Conservation (phyloP, 2,329 filamentous ascomycete species). For the Colletotrichum somersetense region DNA sequence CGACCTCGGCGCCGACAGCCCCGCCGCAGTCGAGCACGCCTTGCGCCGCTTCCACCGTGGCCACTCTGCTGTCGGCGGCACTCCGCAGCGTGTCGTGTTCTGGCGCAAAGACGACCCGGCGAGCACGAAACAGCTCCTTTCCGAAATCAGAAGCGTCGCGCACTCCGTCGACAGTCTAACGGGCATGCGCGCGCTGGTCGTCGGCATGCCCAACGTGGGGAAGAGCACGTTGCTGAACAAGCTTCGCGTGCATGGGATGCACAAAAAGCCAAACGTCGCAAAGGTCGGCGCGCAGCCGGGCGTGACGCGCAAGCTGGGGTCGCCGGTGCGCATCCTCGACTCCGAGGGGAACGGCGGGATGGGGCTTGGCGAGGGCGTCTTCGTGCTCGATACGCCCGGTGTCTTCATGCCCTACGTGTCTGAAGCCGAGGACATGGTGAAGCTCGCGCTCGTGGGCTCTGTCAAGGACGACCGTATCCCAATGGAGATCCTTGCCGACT, state of each 20-base stretch:
- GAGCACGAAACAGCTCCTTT: constrained; percentile 56
- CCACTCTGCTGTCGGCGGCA: constrained; percentile 28
- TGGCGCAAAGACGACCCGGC: constrained; percentile 55
- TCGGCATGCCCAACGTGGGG: constrained; percentile 98
- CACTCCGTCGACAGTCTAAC: constrained; percentile 69
- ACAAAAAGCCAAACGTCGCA: constrained; percentile 73
- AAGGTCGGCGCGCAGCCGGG: constrained; percentile 89
- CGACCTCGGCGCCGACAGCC: constrained; percentile 72
- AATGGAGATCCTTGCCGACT: constrained; percentile 85
- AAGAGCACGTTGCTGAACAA: constrained; percentile 96
- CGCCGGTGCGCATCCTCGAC: constrained; percentile 80
- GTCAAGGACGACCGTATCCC: constrained; percentile 91
- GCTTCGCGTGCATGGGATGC: constrained; percentile 77
- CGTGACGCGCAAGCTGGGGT: constrained; percentile 86
- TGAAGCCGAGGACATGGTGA: constrained; percentile 90
- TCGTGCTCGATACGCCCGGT: constrained; percentile 91
- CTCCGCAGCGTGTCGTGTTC: constrained; percentile 53
- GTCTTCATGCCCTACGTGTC: constrained; percentile 95
- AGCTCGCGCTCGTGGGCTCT: constrained; percentile 89
- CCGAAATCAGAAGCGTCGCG: constrained; percentile 51
- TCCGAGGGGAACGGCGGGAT: constrained; percentile 42
- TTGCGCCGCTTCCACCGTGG: constrained; percentile 52
- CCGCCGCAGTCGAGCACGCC: constrained; percentile 39
- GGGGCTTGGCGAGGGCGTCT: constrained; percentile 72
- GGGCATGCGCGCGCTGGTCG: constrained; percentile 86